phyloP scores from a whole-genome alignment of 371 early-diverging fungal species.

The Chytridium lagenaria region DNA sequence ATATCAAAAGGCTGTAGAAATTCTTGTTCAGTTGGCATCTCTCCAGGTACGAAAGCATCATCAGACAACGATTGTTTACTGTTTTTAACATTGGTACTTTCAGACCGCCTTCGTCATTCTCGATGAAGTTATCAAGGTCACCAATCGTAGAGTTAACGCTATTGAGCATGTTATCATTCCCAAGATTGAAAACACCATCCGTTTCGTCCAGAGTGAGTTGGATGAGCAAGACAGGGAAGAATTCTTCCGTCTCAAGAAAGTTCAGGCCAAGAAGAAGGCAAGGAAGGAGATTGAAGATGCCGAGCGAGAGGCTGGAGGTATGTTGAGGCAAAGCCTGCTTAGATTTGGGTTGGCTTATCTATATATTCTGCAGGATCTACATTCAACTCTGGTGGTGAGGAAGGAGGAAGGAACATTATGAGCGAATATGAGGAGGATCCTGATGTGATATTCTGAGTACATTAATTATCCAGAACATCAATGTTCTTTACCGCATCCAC shows the following conservation, averaged over 20 bases:
- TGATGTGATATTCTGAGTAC: conserved; percentile 61
- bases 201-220: conserved; percentile 96
- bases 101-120: conserved; percentile 94
- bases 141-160: conserved; percentile 99
- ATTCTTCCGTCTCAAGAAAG: conserved; percentile 97
- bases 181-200: conserved; percentile 97
- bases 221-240: conserved; percentile 99
- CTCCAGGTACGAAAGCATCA: no score
- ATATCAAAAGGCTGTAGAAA: conserved; percentile 92
- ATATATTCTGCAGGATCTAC: background rate
- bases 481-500: no score
- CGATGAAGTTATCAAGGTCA: conserved; percentile 98
- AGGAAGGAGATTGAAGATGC: conserved; percentile 70
- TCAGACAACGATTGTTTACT: no score
- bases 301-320: conserved; percentile 35
- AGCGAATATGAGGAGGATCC: conserved; percentile 57
- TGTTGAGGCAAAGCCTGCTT: background rate
- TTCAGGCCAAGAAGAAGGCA: conserved; percentile 97
- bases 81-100: no score
- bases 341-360: background rate
- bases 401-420: conserved; percentile 44
- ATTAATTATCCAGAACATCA: no score
- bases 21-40: conserved; percentile 95
- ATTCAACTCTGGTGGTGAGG: background rate
- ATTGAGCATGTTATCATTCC: conserved; percentile 99